Base-by-base conservation (phyloP, 2,329 filamentous ascomycete species). In the Aspergillus costaricaensis region DNA sequence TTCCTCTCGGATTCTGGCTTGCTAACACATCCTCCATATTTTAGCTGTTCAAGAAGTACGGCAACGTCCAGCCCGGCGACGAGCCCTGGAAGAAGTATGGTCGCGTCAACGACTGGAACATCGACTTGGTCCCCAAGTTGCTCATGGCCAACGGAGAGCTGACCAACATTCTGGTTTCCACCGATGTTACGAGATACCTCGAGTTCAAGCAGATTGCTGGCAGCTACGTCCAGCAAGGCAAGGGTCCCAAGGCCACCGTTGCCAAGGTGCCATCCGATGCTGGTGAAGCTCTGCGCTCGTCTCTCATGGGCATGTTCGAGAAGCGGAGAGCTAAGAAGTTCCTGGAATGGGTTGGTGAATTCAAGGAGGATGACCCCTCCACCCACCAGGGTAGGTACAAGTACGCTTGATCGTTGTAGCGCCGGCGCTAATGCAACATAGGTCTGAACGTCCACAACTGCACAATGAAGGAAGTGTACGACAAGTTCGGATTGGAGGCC, bases 1-100 rank as follows among this genome's bases (percentile, higher is more conserved):
- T 8, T 8, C 2, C 2, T 8, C 25, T 8, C 25, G 25, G 79
- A 21, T 57, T 61, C 61, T 14, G 2, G 4, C 12, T 36, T 15
- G 12, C 65, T 59, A 15, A 21, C 25, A 17, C 32, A 23, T 64
- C 85, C 72, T 49, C 48, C 30, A 52, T 30, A n/a, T 51, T 36
- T 41, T 67, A 96, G 92, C 90, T 99, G 71, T 98, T 96, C 86
- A 96, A 95, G 83, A 96, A 93, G 79, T 96, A 96, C 79, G 91
- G 91, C 77, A 95, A 95, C 83, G 91, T 87, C 76, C 77, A 81
- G 62, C 77, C 85, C 64, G 91, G 90, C 70, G 89, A 92, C 74
- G 91, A 97, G 83, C 93, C 94, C 68, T 98, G 95, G 95, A 94
- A 96, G 84, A 93, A 96, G 80, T 98, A 97, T 78, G 94, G 94